These are phyloP conservation scores for Pseudogymnoascus sp. DNA, from an alignment of 2,329 filamentous ascomycete species.

Conservation along the genomic window DNA sequence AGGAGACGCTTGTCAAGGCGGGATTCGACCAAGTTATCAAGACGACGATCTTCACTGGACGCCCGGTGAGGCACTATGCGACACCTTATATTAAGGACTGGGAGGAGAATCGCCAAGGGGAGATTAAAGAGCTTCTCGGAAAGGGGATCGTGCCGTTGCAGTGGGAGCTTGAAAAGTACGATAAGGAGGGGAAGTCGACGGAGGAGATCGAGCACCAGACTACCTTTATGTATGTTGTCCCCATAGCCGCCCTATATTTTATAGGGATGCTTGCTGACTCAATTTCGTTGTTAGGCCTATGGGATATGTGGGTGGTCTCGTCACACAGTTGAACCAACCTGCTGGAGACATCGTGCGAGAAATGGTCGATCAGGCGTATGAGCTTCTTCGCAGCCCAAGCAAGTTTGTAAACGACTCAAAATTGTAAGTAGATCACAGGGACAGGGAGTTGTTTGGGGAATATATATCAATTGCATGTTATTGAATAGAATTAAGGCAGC, in stretches of 20 bases:
- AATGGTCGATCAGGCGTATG: constrained; percentile 65
- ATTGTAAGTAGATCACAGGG: background rate
- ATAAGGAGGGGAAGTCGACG: constrained; percentile 46
- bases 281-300: constrained; percentile 85
- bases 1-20: constrained; percentile 73
- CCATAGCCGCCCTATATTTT: constrained; percentile 17
- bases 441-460: background rate
- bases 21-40: constrained; percentile 87
- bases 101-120: constrained; percentile 77
- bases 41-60: constrained; percentile 91
- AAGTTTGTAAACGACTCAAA: constrained; percentile 3
- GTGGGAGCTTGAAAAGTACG: constrained; percentile 71
- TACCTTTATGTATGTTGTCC: constrained; percentile 3
- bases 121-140: constrained; percentile 79
- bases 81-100: constrained; percentile 90
- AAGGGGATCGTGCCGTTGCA: constrained; percentile 87
- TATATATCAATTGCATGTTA: background rate
- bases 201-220: constrained; percentile 10
- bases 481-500: no score
- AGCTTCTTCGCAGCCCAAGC: background rate
- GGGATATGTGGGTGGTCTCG: constrained; percentile 87
- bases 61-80: constrained; percentile 79
- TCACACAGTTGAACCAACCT: constrained; percentile 70
- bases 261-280: constrained; percentile 70
- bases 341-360: constrained; percentile 88